Conservation (phyloP, 176 grass and related monocot genomes). For the Rhipidocladum racemiflorum region DNA sequence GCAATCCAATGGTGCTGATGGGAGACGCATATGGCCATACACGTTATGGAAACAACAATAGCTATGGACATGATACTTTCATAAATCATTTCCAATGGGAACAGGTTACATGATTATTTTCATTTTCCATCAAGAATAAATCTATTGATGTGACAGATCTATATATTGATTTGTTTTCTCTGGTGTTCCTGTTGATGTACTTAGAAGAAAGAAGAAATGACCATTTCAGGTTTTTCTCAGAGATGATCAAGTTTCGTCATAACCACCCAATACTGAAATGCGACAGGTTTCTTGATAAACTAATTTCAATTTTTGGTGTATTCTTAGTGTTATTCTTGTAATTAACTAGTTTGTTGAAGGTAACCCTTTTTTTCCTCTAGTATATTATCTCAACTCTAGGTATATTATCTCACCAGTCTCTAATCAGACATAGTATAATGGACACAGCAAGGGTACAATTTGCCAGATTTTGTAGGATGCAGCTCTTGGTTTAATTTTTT, state of each 20-base stretch:
- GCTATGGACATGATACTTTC: slow-evolving; percentile 94
- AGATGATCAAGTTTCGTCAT: slow-evolving; percentile 89
- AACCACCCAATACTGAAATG: slow-evolving; percentile 60
- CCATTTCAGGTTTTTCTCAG: slow-evolving; percentile 90
- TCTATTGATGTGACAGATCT: not conserved
- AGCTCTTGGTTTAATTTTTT: slow-evolving; percentile 9
- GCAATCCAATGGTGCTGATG: slow-evolving; percentile 98
- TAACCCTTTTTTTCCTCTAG: not conserved
- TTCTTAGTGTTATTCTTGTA: not conserved
- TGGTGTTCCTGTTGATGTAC: slow-evolving; percentile 37
- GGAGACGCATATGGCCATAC: slow-evolving; percentile 98
- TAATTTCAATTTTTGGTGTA: slow-evolving; percentile 35
- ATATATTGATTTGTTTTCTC: slow-evolving; percentile 26
- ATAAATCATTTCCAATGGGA: slow-evolving; percentile 97
- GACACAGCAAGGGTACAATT: not conserved
- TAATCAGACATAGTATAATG: not conserved
- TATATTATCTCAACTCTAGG: not conserved
- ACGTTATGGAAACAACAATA: slow-evolving; percentile 98
- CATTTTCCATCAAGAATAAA: slow-evolving; percentile 15
- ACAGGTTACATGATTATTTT: slow-evolving; percentile 47
- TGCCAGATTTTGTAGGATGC: slow-evolving; percentile 13
- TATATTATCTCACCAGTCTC: not conserved
- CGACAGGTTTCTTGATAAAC: slow-evolving; percentile 77
- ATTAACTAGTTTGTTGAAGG: not conserved
- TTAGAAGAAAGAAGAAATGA: slow-evolving; percentile 65